Conservation (phyloP, 2,329 filamentous ascomycete species). For the Colletotrichum orbiculare region DNA sequence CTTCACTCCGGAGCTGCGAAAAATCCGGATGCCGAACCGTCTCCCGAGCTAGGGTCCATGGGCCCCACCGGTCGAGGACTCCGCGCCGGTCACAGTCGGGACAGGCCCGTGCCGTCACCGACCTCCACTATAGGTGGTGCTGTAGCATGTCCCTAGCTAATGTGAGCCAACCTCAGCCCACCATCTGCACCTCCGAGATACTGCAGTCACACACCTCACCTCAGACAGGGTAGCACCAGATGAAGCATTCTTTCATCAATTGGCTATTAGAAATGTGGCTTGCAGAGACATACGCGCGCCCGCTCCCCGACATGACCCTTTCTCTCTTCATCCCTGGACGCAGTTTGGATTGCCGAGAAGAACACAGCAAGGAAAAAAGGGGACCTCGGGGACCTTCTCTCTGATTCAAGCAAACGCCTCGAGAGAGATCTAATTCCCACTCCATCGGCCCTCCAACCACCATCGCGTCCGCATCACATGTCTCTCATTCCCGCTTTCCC, state of each 20-base stretch:
- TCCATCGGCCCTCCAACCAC: not conserved
- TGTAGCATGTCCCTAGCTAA: slow-evolving; percentile 14
- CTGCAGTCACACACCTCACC: not conserved
- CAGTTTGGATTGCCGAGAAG: too few species aligned
- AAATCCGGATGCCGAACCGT: too few species aligned
- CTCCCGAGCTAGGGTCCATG: too few species aligned
- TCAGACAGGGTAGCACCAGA: not conserved
- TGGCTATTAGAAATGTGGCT: not conserved
- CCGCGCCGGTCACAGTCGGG: slow-evolving; percentile 15
- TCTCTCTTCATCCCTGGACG: too few species aligned
- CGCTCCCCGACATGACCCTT: too few species aligned
- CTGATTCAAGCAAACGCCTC: slow-evolving; percentile 11
- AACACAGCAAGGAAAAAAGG: too few species aligned
- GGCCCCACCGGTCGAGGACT: too few species aligned
- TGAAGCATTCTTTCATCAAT: not conserved
- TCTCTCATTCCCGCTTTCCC: slow-evolving; percentile 3
- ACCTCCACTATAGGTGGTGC: slow-evolving; percentile 4
- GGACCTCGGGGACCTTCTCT: too few species aligned
- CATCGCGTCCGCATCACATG: slow-evolving; percentile 13
- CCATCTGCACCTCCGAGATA: slow-evolving; percentile 3
- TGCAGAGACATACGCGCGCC: not conserved
- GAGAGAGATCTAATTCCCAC: not conserved
- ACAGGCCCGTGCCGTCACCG: slow-evolving; percentile 29
- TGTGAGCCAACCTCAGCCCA: slow-evolving; percentile 5
- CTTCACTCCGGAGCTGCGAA: too few species aligned